Evolutionary conservation across 306 rosid species (phyloP), one percentile per base, ranked within the genome.

Genomic region (Hylodesmum podocarpum): DNA sequence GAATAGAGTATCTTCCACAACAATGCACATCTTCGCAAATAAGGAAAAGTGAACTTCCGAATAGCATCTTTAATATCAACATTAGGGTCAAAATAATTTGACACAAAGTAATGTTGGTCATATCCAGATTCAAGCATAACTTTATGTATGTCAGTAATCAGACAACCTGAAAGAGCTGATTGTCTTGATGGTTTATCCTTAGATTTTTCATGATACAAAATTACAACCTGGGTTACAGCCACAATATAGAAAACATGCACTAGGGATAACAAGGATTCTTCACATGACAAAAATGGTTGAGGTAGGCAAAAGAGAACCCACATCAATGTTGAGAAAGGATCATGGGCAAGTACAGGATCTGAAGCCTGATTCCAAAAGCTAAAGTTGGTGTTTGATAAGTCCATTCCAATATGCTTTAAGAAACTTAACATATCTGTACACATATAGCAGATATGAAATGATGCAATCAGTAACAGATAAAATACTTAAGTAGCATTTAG

Each of bases 221-320:
- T 82, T 80, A 88, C 75, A 72, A 95, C 99, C 99, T 96, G 99
- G 51, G 92, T 83, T 78, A 92, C 83, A 74, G 96, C 80, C 76
- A 96, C 97, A 6, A 84, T 51, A 82, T 92, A 96, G 89, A 96
- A 96, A 71, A 88, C 63, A 43, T 96, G 97, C 80, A 96, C 95
- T 18, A 96, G 88, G 75, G 91, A 85, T 58, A 96, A 67, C 81
- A 96, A 80, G 39, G 97, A 91, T 50, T 88, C 97, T 81, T 92
- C 88, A 66, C 99, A 92, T 12, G 89, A 83, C 80, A 92, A 82
- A 83, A 91, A 88, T 39, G 89, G 99, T 79, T 78, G 75, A 18
- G 99, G 99, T 25, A 96, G 94, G 80, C 97, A 96, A 87, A 87
- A 92, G 49, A 96, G 91, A 79, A 87, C 83, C 99, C 97, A 96